These are phyloP conservation scores for Fusarium camptoceras DNA, from an alignment of 2,329 filamentous ascomycete species.

Conservation along the genomic window DNA sequence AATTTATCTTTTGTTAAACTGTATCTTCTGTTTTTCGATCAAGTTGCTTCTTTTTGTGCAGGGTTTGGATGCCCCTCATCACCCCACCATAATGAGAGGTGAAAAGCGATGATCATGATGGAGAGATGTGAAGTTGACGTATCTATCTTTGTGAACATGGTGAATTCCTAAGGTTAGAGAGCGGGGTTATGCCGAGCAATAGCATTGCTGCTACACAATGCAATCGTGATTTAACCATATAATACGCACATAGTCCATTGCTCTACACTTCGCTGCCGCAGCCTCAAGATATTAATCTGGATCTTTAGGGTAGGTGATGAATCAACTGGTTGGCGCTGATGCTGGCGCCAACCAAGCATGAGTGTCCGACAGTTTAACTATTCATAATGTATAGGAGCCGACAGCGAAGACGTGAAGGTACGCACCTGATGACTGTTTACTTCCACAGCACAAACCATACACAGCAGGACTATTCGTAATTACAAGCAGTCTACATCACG, in stretches of 20 bases:
- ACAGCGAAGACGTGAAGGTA: not conserved
- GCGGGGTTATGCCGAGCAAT: not conserved
- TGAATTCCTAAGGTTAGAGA: not conserved
- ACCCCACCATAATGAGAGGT: constrained; percentile 4
- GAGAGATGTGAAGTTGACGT: not conserved
- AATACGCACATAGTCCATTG: not conserved
- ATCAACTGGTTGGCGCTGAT: not conserved
- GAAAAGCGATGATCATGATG: not conserved
- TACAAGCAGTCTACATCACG: not conserved
- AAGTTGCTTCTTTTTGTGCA: constrained; percentile 8
- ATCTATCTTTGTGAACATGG: not conserved
- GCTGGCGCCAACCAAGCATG: not conserved
- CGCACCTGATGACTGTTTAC: too few relatives aligned
- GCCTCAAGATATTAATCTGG: not conserved
- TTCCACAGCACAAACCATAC: not conserved
- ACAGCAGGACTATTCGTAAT: not conserved
- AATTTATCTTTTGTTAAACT: not conserved
- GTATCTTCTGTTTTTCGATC: not conserved
- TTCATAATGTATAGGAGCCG: not conserved
- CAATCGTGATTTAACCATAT: not conserved
- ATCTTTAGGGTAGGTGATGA: not conserved
- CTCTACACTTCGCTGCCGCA: not conserved
- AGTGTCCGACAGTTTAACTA: not conserved
- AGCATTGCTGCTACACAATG: not conserved
- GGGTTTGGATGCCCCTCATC: not conserved